Evolutionary conservation across 192 early-diverging fungal genomes (phyloP).

Genomic region (Linnemannia exigua): DNA sequence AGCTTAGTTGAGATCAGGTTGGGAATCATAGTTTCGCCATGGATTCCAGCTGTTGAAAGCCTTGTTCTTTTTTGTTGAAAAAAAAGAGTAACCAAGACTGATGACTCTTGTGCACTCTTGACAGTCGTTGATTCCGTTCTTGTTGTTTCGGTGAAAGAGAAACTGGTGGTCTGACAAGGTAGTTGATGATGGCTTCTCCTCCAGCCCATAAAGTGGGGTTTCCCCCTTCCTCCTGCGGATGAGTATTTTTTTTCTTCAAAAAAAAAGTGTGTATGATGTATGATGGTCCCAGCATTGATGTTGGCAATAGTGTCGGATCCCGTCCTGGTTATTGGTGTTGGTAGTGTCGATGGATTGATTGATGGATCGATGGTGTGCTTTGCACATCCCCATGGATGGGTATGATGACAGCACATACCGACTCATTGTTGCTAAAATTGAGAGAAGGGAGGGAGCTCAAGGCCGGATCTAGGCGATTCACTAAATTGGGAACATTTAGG

Average conservation of each 20-base stretch:
- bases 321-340: background rate
- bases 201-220: background rate
- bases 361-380: slow-evolving; percentile 25
- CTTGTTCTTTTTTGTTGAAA: background rate
- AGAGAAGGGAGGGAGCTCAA: slow-evolving; percentile 38
- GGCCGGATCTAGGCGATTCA: slow-evolving; percentile 6
- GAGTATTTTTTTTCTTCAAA: background rate
- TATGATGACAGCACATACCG: slow-evolving; percentile 28
- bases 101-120: background rate
- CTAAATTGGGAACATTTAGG: background rate
- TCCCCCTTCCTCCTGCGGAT: background rate
- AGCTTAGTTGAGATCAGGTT: background rate
- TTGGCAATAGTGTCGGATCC: background rate
- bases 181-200: background rate
- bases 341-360: slow-evolving; percentile 26
- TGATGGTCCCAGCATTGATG: background rate
- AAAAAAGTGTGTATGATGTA: background rate
- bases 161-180: background rate
- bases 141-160: background rate
- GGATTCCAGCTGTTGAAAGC: background rate
- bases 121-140: background rate
- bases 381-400: background rate
- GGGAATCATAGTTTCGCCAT: slow-evolving; percentile 42
- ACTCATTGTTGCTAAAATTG: slow-evolving; percentile 54
- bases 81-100: background rate